Conservation (phyloP, 1,284 basidiomycete genomes). For the Leccinum ponderosum region DNA sequence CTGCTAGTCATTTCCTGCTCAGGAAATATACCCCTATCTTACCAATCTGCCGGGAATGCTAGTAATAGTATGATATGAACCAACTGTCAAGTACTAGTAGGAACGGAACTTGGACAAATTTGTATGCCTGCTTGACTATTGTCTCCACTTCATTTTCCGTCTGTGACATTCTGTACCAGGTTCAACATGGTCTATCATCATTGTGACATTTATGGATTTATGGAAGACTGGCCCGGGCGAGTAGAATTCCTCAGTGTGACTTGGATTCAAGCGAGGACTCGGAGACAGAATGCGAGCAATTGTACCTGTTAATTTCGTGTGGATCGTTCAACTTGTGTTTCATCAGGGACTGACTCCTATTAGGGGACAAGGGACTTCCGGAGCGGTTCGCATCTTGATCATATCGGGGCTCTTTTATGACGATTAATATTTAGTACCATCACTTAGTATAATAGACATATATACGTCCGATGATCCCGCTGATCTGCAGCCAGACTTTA, state of each 20-base stretch:
- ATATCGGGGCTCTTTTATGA: background rate
- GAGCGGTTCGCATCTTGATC: slow-evolving; percentile 1
- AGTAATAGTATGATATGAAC: no score
- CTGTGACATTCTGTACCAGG: background rate
- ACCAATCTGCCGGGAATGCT: no score
- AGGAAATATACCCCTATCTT: background rate
- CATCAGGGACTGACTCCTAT: background rate
- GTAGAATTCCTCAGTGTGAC: background rate
- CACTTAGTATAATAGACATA: background rate
- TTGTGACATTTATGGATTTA: no score
- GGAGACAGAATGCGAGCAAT: background rate
- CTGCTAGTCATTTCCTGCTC: background rate
- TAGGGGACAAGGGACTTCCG: background rate
- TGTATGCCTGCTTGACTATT: background rate
- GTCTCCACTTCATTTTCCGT: background rate
- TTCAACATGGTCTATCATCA: background rate
- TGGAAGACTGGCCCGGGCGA: background rate
- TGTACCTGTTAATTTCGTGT: background rate
- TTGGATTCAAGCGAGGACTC: background rate
- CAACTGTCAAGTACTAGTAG: no score
- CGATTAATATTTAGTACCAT: background rate
- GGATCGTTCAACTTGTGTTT: background rate
- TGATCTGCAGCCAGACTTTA: background rate
- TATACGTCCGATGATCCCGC: background rate
- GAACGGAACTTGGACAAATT: background rate